phyloP scores from a whole-genome alignment of 176 grass and related monocot species.

The Saccharum spontaneum region DNA sequence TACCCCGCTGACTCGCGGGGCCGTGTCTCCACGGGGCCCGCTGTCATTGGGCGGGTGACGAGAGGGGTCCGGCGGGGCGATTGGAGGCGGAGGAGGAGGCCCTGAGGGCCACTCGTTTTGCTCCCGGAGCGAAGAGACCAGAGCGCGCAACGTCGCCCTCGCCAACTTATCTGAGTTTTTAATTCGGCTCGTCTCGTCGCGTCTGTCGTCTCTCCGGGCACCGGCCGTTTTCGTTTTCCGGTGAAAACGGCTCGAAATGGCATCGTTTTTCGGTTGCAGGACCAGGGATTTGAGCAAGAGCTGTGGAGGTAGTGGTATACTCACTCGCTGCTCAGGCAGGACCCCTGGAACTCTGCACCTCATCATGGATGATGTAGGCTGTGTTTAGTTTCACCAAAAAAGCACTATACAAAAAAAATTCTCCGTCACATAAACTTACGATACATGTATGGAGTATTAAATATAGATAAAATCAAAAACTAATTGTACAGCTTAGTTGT shows the following conservation, averaged over 20 bases:
- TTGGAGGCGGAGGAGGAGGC: background rate
- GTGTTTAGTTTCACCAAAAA: too few species aligned
- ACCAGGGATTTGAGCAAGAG: background rate
- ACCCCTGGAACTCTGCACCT: too few species aligned
- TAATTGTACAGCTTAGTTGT: too few species aligned
- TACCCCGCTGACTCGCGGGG: background rate
- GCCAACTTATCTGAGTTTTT: conserved; percentile 39
- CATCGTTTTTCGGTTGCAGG: background rate
- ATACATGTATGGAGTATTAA: too few species aligned
- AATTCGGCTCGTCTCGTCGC: background rate
- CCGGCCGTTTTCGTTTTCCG: background rate
- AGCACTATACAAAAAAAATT: too few species aligned
- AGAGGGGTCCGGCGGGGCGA: accelerated
- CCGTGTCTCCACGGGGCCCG: accelerated
- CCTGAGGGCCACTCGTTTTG: conserved; percentile 38
- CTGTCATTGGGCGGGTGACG: background rate
- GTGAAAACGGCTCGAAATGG: conserved; percentile 1
- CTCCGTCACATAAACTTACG: too few species aligned
- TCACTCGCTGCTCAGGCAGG: background rate
- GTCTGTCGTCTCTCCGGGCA: background rate
- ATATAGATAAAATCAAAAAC: too few species aligned
- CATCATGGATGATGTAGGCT: too few species aligned
- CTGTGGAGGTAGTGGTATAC: too few species aligned
- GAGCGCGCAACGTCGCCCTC: conserved; percentile 59
- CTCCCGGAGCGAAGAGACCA: conserved; percentile 39